phyloP scores from a whole-genome alignment of 2,329 filamentous ascomycete species.

The Fusarium brevicatenulatum region DNA sequence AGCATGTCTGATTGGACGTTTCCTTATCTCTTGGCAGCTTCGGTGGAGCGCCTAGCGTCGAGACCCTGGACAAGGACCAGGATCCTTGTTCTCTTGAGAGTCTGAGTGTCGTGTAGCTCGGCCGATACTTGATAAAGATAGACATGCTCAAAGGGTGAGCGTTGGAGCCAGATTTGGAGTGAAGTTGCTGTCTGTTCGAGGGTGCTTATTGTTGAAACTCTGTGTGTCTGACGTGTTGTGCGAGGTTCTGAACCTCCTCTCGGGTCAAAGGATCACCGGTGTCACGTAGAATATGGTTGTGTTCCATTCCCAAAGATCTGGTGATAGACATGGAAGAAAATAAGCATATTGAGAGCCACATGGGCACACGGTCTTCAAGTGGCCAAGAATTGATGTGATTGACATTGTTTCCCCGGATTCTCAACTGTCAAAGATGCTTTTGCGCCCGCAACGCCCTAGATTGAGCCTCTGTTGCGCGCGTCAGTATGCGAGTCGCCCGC shows the following conservation, averaged over 20 bases:
- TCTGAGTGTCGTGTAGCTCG: conserved; percentile 7
- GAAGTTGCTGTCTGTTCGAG: background rate
- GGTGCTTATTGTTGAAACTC: background rate
- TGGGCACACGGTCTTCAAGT: background rate
- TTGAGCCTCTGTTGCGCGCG: conserved; percentile 44
- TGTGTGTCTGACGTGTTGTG: background rate
- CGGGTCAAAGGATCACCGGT: background rate
- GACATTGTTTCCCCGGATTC: conserved; percentile 26
- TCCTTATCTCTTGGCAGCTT: conserved; percentile 46
- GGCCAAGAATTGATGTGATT: conserved; percentile 1
- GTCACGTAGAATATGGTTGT: background rate
- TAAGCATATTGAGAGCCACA: background rate
- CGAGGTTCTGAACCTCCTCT: background rate
- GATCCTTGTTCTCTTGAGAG: conserved; percentile 15
- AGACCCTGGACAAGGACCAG: conserved; percentile 19
- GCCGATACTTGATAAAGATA: conserved; percentile 14
- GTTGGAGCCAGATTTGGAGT: background rate
- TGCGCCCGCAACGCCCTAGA: conserved; percentile 47
- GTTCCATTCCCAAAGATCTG: background rate
- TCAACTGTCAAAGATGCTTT: conserved; percentile 24
- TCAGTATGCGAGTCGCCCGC: conserved; percentile 45
- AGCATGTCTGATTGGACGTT: conserved; percentile 40
- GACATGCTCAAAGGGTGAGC: background rate
- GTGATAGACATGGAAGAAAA: background rate
- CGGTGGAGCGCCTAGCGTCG: conserved; percentile 32